These are phyloP conservation scores for Paracoccidioides lutzii DNA, from an alignment of 2,329 filamentous ascomycete genomes.

Conservation along the genomic window DNA sequence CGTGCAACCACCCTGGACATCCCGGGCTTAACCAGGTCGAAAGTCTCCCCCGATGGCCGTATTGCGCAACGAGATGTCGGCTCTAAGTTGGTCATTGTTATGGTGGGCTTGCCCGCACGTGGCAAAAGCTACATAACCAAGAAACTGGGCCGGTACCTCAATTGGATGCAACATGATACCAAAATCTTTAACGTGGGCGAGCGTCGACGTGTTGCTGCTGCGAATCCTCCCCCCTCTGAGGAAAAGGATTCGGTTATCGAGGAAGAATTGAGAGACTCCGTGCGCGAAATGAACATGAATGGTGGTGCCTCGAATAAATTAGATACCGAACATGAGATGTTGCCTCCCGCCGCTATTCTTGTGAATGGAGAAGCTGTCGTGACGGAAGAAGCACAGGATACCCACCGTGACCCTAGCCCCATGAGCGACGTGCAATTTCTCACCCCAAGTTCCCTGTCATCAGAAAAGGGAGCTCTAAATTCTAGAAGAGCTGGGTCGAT, in stretches of 20 bases:
- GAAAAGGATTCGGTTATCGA: constrained; percentile 20
- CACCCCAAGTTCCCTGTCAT: constrained; percentile 4
- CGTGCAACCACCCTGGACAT: constrained; percentile 95
- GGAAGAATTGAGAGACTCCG: constrained; percentile 31
- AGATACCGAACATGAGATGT: constrained; percentile 23
- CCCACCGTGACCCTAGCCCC: constrained; percentile 6
- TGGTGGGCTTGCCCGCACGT: constrained; percentile 89
- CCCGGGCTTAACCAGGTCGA: constrained; percentile 87
- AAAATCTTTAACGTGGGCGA: constrained; percentile 97
- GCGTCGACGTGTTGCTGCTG: constrained; percentile 62
- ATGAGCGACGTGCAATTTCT: constrained; percentile 4
- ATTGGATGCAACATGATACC: constrained; percentile 95
- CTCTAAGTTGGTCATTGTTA: constrained; percentile 92
- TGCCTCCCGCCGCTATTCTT: constrained; percentile 41
- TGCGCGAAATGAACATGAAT: constrained; percentile 31
- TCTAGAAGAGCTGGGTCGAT: constrained; percentile 40
- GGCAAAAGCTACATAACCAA: constrained; percentile 99
- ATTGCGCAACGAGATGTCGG: constrained; percentile 91
- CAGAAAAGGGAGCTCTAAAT: background rate
- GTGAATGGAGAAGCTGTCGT: constrained; percentile 43
- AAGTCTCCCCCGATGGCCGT: constrained; percentile 86
- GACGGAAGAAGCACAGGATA: constrained; percentile 8
- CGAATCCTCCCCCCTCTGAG: constrained; percentile 23
- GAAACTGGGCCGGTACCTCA: constrained; percentile 87
- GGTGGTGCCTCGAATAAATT: constrained; percentile 17